phyloP scores from a whole-genome alignment of 768 basidiomycete species.

The Hydnum rufescens region DNA sequence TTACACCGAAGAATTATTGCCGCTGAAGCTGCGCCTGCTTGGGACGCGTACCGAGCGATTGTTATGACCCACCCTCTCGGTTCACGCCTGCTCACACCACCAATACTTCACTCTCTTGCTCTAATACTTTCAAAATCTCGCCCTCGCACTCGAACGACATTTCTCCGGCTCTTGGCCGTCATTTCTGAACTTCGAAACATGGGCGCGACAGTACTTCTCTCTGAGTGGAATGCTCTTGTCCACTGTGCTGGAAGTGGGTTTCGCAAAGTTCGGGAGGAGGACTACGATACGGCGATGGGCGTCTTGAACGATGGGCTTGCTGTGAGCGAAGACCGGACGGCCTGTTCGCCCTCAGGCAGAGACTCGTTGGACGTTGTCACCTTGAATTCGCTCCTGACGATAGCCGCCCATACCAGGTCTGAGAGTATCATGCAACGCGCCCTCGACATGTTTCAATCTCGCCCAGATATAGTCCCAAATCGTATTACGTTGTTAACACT shows the following conservation, averaged over 20 bases:
- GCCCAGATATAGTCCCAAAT: slow-evolving; percentile 34
- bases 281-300: slow-evolving; percentile 39
- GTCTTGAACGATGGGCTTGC: slow-evolving; percentile 37
- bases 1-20: too few species aligned
- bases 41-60: not conserved
- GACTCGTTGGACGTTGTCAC: not conserved
- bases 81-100: slow-evolving; percentile 3
- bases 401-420: slow-evolving; percentile 36
- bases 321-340: not conserved
- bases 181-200: slow-evolving; percentile 33
- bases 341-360: not conserved
- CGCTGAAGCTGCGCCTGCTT: not conserved
- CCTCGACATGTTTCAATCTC: slow-evolving; percentile 31
- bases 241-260: slow-evolving; percentile 45
- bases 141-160: slow-evolving; percentile 39
- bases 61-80: not conserved
- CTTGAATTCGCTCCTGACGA: slow-evolving; percentile 28
- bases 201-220: slow-evolving; percentile 35
- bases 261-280: slow-evolving; percentile 34
- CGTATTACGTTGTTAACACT: slow-evolving; percentile 42
- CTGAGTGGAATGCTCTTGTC: slow-evolving; percentile 64
- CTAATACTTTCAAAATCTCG: slow-evolving; percentile 34
- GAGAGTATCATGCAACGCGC: slow-evolving; percentile 30
- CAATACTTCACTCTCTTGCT: slow-evolving; percentile 34
- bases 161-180: slow-evolving; percentile 49